Conservation (phyloP, 2,329 filamentous ascomycete genomes). For the Metarhizium brunneum region DNA sequence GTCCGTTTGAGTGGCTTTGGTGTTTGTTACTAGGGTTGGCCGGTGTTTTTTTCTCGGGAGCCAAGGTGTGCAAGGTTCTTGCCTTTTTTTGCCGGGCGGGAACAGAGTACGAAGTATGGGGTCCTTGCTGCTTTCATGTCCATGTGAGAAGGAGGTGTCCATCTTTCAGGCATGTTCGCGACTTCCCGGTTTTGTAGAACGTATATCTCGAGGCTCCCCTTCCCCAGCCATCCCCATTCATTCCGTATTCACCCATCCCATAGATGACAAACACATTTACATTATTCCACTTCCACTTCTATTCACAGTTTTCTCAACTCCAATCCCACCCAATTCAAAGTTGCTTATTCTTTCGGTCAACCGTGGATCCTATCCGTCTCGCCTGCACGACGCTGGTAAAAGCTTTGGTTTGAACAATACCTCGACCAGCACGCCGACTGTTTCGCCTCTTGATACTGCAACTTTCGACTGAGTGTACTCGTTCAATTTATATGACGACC, state of each 20-base stretch:
- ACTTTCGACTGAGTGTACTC: background rate
- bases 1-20: background rate
- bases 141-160: background rate
- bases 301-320: background rate
- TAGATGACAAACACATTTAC: background rate
- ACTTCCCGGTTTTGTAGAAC: background rate
- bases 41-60: background rate
- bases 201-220: background rate
- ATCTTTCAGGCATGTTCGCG: background rate
- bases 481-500: background rate
- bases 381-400: background rate
- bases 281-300: background rate
- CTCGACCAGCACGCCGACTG: background rate
- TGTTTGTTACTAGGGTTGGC: background rate
- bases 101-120: background rate
- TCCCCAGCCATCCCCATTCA: slow-evolving; percentile 11
- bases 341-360: background rate
- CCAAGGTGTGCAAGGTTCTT: background rate
- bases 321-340: background rate
- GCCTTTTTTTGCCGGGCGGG: background rate
- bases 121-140: background rate
- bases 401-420: background rate
- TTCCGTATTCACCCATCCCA: slow-evolving; percentile 38
- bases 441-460: background rate
- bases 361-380: background rate